Base-by-base conservation (phyloP, 1,139 yeast genomes). In the Meyerozyma athensensis region DNA sequence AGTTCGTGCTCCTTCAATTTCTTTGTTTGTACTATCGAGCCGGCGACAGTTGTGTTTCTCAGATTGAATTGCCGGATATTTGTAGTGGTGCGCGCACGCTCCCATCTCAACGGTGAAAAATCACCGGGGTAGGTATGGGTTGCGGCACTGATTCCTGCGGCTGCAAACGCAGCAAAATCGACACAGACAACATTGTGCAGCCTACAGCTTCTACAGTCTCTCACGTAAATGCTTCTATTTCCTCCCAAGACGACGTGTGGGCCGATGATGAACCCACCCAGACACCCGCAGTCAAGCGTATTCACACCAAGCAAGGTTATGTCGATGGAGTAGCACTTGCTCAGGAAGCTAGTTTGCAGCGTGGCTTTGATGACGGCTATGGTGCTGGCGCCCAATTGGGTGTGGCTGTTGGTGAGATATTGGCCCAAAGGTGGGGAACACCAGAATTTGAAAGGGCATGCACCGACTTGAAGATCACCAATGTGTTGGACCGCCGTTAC, bases 221-320 rank as follows among this genome's bases (percentile, higher is more conserved):
- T n/a, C n/a, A n/a, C n/a, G n/a, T n/a, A 12, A 24, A 24, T 8
- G 13, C 28, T 12, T 24, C 28, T 24, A 24, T 24, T 24, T 18
- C 32, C 12, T 71, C 65, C 33, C 74, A 64, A 26, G 65, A 57
- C 9, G 55, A 56, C 10, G 50, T 56, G 19, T 52, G 39, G 17
- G 48, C 53, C 2, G 44, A 26, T 7, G 48, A 44, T 3, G 35
- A 34, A 4, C 39, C 38, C 26, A 16, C 34, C 13, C 42, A 45
- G 23, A 30, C 30, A 16, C 49, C 50, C 4, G 44, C 68, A 37
- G 44, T 74, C 20, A 54, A 76, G 44, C 63, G 94, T 33, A 72
- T 70, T n/a, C 97, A 90, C 53, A 71, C 70, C 17, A 86, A 86
- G 46, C 82, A 83, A 43, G 97, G 97, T 0, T 90, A 86, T 50